Evolutionary conservation across 306 rosid species (phyloP), one percentile per base, ranked within the genome.

Genomic region (Vigna angularis): DNA sequence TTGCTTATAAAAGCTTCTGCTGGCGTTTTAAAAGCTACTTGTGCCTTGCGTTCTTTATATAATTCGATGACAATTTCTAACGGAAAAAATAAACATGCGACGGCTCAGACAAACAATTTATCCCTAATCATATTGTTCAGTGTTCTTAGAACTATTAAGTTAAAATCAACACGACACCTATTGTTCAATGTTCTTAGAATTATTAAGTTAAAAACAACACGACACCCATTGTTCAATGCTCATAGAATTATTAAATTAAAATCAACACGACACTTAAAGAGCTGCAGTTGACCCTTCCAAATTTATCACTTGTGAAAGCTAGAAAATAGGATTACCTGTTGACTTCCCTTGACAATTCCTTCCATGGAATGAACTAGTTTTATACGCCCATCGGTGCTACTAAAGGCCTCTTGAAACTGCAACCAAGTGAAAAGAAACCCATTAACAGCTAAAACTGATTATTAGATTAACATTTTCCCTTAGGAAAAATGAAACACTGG

Each of bases 381-480:
- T 84, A 32, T 50, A 58, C 96, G 89, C 45, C 99, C 93, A 20
- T 82, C 89, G 16, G 84, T 50, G 81, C 89, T 95, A 81, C 85
- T 78, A 67, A 93, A 82, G 82, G 99, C 99, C 78, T 86, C 92
- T 89, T 91, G 98, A 86, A 95, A 95, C 98, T 95, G 83, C 47
- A 89, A 64, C 72, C 65, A 70, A 36, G 71, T 24, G 32, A 38
- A 47, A 32, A 9, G 58, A 73, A 58, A 32, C 30, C 5, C 16
- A 15, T 17, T 14, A 55, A 20, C 11, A 26, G 34, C 49, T 17
- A 78, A 70, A 20, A 34, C 65, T 71, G 71, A 49, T 80, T 28
- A 48, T 26, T 26, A 20, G 44, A 71, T 56, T 26, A 2, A 57
- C 7, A 24, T 22, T 28, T 61, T 30, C 8, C 20, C 66, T 18